A percentile compares a stretch with the other conserved stretches of the same genome.
Evolutionary conservation across 148 eudicot genomes (phyloP).

Genomic region (Cornus controversa): DNA sequence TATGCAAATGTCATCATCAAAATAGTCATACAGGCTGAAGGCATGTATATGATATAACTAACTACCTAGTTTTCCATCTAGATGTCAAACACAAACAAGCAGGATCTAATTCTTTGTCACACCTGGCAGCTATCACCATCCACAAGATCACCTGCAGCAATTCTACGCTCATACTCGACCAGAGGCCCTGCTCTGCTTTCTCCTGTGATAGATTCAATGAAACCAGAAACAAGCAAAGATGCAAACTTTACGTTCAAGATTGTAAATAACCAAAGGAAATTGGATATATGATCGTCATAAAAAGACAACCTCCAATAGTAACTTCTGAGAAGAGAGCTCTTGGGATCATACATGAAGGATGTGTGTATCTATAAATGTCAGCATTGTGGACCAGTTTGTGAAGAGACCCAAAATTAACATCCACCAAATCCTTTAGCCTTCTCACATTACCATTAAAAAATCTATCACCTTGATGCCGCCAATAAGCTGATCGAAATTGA

Average conservation of each 20-base stretch:
- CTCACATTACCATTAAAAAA: slow-evolving; percentile 24
- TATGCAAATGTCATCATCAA: too few relatives aligned
- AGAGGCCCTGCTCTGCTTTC: slow-evolving; percentile 64
- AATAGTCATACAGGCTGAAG: too few relatives aligned
- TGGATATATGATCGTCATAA: neutral
- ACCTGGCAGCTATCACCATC: slow-evolving; percentile 94
- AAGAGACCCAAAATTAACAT: slow-evolving; percentile 20
- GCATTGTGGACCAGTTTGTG: slow-evolving; percentile 27
- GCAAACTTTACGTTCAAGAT: neutral
- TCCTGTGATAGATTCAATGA: slow-evolving; percentile 20
- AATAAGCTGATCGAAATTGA: slow-evolving; percentile 36
- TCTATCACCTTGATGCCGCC: slow-evolving; percentile 25
- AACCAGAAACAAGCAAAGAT: neutral
- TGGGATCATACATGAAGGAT: slow-evolving; percentile 32
- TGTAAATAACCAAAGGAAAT: neutral
- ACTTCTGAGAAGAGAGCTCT: slow-evolving; percentile 48
- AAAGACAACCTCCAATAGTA: slow-evolving; percentile 48
- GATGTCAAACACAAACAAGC: neutral
- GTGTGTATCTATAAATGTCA: slow-evolving; percentile 25
- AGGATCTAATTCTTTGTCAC: too few relatives aligned
- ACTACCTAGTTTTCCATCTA: too few relatives aligned
- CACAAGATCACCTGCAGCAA: slow-evolving; percentile 79
- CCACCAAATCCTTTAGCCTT: slow-evolving; percentile 24
- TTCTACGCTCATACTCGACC: slow-evolving; percentile 82
- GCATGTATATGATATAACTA: too few relatives aligned